These are phyloP conservation scores for Talaromyces atroroseus DNA, from an alignment of 2,329 filamentous ascomycete genomes.

Conservation along the genomic window DNA sequence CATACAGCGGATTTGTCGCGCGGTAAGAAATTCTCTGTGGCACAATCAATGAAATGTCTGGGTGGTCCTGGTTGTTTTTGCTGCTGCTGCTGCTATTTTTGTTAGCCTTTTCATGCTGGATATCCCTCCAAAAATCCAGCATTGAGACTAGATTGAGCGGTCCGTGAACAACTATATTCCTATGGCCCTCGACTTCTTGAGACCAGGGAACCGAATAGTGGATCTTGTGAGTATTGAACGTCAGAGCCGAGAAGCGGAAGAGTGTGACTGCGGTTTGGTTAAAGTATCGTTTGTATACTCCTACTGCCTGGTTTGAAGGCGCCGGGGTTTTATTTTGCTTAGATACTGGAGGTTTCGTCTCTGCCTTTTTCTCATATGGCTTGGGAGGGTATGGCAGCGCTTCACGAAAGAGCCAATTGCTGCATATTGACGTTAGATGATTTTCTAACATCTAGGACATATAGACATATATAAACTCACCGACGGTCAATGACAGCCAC, in stretches of 20 bases:
- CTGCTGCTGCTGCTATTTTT: conserved; percentile 11
- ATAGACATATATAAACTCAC: background rate
- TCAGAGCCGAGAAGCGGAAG: conserved; percentile 85
- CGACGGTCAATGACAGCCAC: conserved; percentile 39
- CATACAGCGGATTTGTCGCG: conserved; percentile 48
- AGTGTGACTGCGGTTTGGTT: conserved; percentile 60
- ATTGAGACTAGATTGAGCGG: conserved; percentile 75
- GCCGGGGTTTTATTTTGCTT: background rate
- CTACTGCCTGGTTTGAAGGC: background rate
- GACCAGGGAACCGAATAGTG: conserved; percentile 74
- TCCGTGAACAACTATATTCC: conserved; percentile 75
- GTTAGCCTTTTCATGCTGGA: conserved; percentile 17
- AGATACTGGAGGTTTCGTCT: background rate
- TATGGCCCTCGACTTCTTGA: conserved; percentile 65
- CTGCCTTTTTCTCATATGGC: background rate
- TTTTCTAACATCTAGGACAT: conserved; percentile 24
- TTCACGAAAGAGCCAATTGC: conserved; percentile 15
- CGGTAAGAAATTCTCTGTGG: conserved; percentile 44
- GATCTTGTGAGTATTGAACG: conserved; percentile 89
- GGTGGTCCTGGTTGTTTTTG: conserved; percentile 1
- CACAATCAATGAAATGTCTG: conserved; percentile 19
- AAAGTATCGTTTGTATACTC: conserved; percentile 43
- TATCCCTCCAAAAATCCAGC: conserved; percentile 49
- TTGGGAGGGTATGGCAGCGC: conserved; percentile 17
- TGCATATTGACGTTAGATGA: conserved; percentile 20